phyloP scores from a whole-genome alignment of 179 eudicot genomes.

The Vitellaria paradoxa region DNA sequence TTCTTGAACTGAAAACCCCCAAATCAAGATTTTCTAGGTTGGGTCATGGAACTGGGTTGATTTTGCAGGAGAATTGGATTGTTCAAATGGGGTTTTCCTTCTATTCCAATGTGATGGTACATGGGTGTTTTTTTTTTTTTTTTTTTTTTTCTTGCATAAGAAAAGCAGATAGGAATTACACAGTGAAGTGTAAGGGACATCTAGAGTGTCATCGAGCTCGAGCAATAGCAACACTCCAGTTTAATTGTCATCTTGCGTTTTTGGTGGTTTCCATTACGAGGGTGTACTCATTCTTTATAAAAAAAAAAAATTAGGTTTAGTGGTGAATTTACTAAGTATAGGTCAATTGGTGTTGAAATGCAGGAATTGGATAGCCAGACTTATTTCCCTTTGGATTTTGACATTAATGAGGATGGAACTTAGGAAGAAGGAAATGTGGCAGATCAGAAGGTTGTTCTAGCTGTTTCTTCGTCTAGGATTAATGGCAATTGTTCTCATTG shows the following conservation, averaged over 20 bases:
- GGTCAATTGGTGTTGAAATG: constrained; percentile 60
- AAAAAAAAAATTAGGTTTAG: constrained; percentile 26
- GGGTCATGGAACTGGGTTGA: constrained; percentile 73
- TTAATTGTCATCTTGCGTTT: constrained; percentile 85
- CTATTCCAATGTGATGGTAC: constrained; percentile 37
- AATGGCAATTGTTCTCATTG: constrained; percentile 43
- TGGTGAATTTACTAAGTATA: constrained; percentile 41
- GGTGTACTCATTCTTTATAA: constrained; percentile 50
- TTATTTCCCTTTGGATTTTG: constrained; percentile 64
- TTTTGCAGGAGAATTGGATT: constrained; percentile 76
- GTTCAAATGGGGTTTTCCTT: constrained; percentile 88
- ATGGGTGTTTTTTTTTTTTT: constrained; percentile 46
- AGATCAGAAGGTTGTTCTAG: constrained; percentile 34
- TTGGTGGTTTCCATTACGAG: constrained; percentile 52
- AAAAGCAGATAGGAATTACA: constrained; percentile 69
- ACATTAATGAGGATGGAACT: constrained; percentile 49
- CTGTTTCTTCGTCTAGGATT: constrained; percentile 26
- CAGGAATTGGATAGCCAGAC: constrained; percentile 34
- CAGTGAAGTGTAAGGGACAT: constrained; percentile 68
- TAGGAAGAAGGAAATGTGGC: constrained; percentile 31
- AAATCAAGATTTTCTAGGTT: constrained; percentile 39
- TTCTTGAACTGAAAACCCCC: constrained; percentile 55
- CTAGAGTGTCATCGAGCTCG: constrained; percentile 73
- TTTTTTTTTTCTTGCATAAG: too few species aligned
- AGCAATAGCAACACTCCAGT: constrained; percentile 78